Percentiles rank a stretch among this genome's conserved stretches.
phyloP scores from a whole-genome alignment of 139 green algal species.

The Closterium sp. region DNA sequence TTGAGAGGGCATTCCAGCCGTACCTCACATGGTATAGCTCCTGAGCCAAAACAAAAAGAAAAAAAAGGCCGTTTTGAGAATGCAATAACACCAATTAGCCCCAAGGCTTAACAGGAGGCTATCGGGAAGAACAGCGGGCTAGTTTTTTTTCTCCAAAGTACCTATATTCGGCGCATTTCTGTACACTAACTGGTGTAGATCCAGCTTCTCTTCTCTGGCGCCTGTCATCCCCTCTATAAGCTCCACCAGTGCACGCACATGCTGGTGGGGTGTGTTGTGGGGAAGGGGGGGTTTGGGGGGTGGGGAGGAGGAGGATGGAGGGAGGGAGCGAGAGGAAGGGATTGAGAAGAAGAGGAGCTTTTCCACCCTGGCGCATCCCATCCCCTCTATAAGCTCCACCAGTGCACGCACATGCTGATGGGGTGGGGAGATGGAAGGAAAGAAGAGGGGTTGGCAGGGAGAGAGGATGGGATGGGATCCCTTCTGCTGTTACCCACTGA shows the following conservation, averaged over 20 bases:
- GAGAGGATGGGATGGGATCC: no score
- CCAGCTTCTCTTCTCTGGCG: background rate
- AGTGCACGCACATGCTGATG: no score
- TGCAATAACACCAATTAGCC: no score
- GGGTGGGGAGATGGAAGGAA: background rate
- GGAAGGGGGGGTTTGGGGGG: no score
- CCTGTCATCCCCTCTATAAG: background rate
- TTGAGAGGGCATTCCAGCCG: background rate
- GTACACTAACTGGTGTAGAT: background rate
- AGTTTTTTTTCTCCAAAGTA: background rate
- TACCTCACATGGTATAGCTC: background rate
- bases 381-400: no score
- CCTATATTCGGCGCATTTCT: background rate
- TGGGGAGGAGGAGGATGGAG: background rate
- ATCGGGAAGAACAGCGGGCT: no score
- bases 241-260: background rate
- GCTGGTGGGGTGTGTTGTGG: background rate
- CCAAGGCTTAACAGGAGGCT: no score
- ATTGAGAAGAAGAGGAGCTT: background rate
- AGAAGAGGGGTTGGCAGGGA: no score
- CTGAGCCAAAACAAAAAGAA: no score
- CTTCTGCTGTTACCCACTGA: no score
- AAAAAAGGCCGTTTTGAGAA: no score
- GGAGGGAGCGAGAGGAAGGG: background rate
- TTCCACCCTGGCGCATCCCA: no score